phyloP scores from a whole-genome alignment of 495 filamentous ascomycete species.

The Eremomyces bilateralis region DNA sequence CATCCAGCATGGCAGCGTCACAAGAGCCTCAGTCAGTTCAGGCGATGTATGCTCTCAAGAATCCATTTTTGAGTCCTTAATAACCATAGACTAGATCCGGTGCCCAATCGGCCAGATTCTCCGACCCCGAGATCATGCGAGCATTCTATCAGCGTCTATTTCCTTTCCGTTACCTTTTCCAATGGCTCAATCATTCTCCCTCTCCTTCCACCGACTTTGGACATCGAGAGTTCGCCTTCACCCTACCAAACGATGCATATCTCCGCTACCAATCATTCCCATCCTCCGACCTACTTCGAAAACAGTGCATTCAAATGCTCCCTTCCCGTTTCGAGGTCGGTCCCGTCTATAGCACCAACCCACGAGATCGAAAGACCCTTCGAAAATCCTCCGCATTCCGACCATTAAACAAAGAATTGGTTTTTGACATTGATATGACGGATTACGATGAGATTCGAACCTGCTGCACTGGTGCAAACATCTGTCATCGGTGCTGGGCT shows the following conservation, averaged over 20 bases:
- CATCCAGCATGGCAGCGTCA: conserved; percentile 27
- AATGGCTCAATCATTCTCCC: conserved; percentile 92
- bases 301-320: conserved; percentile 67
- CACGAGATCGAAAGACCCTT: conserved; percentile 75
- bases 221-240: conserved; percentile 90
- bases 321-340: conserved; percentile 95
- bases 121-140: conserved; percentile 65
- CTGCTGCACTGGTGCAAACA: conserved; percentile 81
- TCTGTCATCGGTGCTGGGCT: conserved; percentile 84
- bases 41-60: conserved; percentile 22
- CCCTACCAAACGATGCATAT: conserved; percentile 71
- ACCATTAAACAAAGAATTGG: conserved; percentile 73
- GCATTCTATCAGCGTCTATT: conserved; percentile 92
- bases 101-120: conserved; percentile 17
- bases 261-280: conserved; percentile 80
- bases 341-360: conserved; percentile 81
- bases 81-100: background rate
- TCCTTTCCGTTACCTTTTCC: conserved; percentile 85
- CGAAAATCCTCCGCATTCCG: conserved; percentile 50
- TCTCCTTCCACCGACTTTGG: conserved; percentile 68
- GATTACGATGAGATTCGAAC: conserved; percentile 95
- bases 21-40: conserved; percentile 25
- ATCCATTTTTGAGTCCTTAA: background rate
- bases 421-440: conserved; percentile 98
- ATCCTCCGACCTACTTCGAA: conserved; percentile 75